Evolutionary conservation across 495 filamentous ascomycete genomes (phyloP).

Genomic region (Hyaloscypha bicolor): DNA sequence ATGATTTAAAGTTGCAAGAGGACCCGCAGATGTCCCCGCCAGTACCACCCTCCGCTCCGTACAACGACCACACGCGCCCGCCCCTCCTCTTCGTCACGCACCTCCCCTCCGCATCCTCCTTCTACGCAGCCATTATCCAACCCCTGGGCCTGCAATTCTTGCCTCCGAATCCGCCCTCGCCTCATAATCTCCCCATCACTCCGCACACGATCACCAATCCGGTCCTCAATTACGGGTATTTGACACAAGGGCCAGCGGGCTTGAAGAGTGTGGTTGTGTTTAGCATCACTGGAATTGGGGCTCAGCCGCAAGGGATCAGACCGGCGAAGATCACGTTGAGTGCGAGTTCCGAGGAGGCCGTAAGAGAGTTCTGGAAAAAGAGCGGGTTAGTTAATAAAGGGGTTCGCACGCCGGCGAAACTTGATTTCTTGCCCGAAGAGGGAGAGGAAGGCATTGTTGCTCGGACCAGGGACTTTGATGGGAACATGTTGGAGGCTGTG

Average conservation of each 20-base stretch:
- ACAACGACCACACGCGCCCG: slow-evolving; percentile 27
- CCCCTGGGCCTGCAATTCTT: slow-evolving; percentile 77
- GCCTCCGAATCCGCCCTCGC: slow-evolving; percentile 37
- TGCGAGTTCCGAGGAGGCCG: neutral
- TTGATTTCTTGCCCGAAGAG: slow-evolving; percentile 13
- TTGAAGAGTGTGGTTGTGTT: slow-evolving; percentile 33
- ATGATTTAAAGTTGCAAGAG: neutral
- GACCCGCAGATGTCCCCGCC: neutral
- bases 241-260: neutral
- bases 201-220: neutral
- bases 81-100: slow-evolving; percentile 65
- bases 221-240: slow-evolving; percentile 33
- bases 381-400: neutral
- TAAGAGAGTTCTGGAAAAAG: slow-evolving; percentile 4
- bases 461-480: slow-evolving; percentile 49
- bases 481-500: slow-evolving; percentile 54
- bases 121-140: slow-evolving; percentile 75
- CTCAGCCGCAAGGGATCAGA: slow-evolving; percentile 33
- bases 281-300: slow-evolving; percentile 37
- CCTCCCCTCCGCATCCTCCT: slow-evolving; percentile 76
- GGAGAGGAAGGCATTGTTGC: slow-evolving; percentile 26
- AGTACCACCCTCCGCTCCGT: neutral
- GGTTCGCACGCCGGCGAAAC: neutral
- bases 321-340: neutral
- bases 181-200: neutral